Conservation (phyloP, 2,329 filamentous ascomycete species). For the Dryadomyces sulphureus region DNA sequence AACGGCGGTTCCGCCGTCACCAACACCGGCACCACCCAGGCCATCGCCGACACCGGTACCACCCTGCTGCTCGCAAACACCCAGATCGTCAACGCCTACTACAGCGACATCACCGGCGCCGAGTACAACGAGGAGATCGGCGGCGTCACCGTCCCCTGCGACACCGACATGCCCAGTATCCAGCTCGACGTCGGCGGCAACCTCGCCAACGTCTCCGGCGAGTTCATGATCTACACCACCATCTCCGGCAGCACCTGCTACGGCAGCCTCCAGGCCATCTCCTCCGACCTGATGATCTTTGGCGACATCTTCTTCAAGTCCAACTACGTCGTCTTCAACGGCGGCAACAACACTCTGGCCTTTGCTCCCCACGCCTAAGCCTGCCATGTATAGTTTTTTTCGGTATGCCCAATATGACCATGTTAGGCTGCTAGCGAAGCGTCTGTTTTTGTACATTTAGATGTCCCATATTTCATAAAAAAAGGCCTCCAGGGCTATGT, state of each 20-base stretch:
- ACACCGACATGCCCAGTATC: slow-evolving; percentile 30
- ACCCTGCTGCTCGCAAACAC: slow-evolving; percentile 46
- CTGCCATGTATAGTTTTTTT: too few relatives aligned
- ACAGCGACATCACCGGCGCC: slow-evolving; percentile 29
- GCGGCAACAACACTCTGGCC: slow-evolving; percentile 37
- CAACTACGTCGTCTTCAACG: slow-evolving; percentile 43
- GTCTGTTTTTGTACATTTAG: not conserved
- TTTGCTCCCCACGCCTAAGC: slow-evolving; percentile 29
- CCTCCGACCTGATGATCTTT: slow-evolving; percentile 42
- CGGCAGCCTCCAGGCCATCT: slow-evolving; percentile 49
- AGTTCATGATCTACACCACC: slow-evolving; percentile 36
- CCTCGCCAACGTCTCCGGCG: slow-evolving; percentile 40
- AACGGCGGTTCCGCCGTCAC: slow-evolving; percentile 19
- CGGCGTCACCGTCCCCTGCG: slow-evolving; percentile 32
- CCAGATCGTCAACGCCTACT: slow-evolving; percentile 33
- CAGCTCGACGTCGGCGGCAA: slow-evolving; percentile 39
- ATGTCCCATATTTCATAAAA: not conserved
- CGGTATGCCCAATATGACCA: too few relatives aligned
- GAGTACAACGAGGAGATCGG: slow-evolving; percentile 22
- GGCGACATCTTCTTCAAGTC: slow-evolving; percentile 49
- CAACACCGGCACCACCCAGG: slow-evolving; percentile 26
- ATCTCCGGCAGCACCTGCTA: slow-evolving; percentile 44
- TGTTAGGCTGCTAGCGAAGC: too few relatives aligned
- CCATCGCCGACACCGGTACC: slow-evolving; percentile 45
- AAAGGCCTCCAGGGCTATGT: too few relatives aligned